Percentiles rank a stretch among this genome's conserved stretches.
These are phyloP conservation scores for Metschnikowia lochheadii DNA, from an alignment of 805 yeast species.

Conservation along the genomic window DNA sequence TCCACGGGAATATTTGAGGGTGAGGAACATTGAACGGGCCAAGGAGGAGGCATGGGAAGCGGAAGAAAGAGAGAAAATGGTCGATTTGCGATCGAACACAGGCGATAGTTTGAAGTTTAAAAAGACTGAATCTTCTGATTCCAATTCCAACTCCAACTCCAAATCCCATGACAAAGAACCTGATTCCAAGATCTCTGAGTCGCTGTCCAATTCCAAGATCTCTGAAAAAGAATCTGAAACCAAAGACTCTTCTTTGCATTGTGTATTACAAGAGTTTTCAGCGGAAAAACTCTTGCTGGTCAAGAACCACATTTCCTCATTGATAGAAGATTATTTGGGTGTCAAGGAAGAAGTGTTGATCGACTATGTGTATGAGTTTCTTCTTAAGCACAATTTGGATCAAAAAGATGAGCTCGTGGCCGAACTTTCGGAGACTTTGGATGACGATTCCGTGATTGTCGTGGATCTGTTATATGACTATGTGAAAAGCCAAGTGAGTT, in stretches of 20 bases:
- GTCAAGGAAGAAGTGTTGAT: conserved; percentile 48
- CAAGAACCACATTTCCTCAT: conserved; percentile 34
- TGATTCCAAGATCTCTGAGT: no score
- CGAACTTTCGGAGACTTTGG: conserved; percentile 49
- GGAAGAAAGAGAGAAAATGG: conserved; percentile 21
- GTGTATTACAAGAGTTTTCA: background rate
- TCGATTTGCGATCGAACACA: no score
- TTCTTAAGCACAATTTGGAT: conserved; percentile 28
- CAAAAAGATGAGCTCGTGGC: conserved; percentile 32
- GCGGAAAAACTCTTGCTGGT: conserved; percentile 18
- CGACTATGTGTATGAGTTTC: conserved; percentile 38
- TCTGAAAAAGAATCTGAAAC: no score
- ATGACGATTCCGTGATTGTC: conserved; percentile 43
- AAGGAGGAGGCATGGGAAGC: conserved; percentile 45
- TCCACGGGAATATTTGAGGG: conserved; percentile 41
- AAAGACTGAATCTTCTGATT: no score
- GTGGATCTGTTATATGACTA: conserved; percentile 31
- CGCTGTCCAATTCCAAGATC: no score
- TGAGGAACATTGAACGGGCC: conserved; percentile 30
- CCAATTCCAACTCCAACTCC: no score
- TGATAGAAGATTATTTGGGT: conserved; percentile 52
- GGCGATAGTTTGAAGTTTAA: no score
- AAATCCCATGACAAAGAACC: no score
- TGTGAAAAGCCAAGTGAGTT: background rate
- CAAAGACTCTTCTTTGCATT: no score